Evolutionary conservation across 83 land plant genomes (phyloP).

Genomic region (Larix sibirica): DNA sequence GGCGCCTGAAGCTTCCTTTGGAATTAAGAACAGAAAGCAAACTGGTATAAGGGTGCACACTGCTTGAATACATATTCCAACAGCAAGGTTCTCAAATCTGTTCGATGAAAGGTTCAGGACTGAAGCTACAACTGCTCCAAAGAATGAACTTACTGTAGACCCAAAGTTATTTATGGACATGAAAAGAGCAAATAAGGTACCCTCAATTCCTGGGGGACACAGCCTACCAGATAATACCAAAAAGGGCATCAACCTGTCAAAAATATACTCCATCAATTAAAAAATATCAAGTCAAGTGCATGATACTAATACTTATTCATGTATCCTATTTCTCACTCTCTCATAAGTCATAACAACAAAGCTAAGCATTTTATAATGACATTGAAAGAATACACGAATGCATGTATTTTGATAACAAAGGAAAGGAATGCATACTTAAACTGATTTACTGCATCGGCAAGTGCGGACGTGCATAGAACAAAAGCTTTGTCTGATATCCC

Average conservation of each 20-base stretch:
- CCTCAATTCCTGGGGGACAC: conserved; percentile 91
- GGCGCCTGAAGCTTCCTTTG: conserved; percentile 58
- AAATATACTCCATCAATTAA: not conserved
- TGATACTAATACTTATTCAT: too few species aligned
- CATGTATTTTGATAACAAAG: not conserved
- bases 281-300: not conserved
- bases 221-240: conserved; percentile 82
- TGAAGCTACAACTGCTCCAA: conserved; percentile 76
- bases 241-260: conserved; percentile 87
- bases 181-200: conserved; percentile 87
- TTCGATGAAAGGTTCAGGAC: conserved; percentile 57
- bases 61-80: conserved; percentile 52
- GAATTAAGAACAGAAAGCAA: conserved; percentile 61
- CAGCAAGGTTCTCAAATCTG: conserved; percentile 60
- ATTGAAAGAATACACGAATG: not conserved
- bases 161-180: conserved; percentile 90
- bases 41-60: conserved; percentile 62
- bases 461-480: conserved; percentile 72
- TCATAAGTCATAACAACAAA: not conserved
- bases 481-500: conserved; percentile 68
- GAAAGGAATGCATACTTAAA: conserved; percentile 58
- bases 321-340: not conserved
- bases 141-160: conserved; percentile 63
- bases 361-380: not conserved
- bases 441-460: conserved; percentile 77